Percentiles rank a stretch among this genome's conserved stretches.
Evolutionary conservation across 805 yeast species (phyloP).

Genomic region (Cyberlindnera americana): DNA sequence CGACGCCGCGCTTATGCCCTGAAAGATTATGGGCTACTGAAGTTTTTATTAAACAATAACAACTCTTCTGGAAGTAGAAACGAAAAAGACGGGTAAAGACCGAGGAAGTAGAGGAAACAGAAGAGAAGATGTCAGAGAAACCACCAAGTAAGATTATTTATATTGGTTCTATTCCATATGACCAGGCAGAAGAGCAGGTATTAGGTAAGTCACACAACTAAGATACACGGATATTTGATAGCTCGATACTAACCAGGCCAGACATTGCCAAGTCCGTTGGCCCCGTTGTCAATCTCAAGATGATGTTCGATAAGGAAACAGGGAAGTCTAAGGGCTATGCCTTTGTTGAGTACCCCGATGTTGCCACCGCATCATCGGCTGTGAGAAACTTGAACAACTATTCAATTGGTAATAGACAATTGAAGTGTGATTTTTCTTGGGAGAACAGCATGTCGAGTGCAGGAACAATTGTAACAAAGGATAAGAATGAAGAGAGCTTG

Average conservation of each 20-base stretch:
- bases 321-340: conserved; percentile 92
- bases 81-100: too few relatives aligned
- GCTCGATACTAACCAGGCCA: conserved; percentile 6
- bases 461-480: conserved; percentile 1
- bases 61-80: too few relatives aligned
- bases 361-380: conserved; percentile 86
- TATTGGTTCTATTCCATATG: conserved; percentile 87
- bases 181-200: conserved; percentile 92
- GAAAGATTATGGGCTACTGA: too few relatives aligned
- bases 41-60: background rate
- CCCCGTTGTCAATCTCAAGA: conserved; percentile 70
- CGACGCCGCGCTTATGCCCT: too few relatives aligned
- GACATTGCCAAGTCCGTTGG: conserved; percentile 87
- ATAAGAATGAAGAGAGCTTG: conserved; percentile 24
- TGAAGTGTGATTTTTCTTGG: conserved; percentile 73
- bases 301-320: conserved; percentile 82
- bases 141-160: conserved; percentile 50
- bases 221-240: too few relatives aligned
- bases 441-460: conserved; percentile 35
- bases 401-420: conserved; percentile 63
- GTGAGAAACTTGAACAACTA: conserved; percentile 83
- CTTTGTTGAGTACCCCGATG: conserved; percentile 71
- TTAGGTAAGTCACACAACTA: conserved; percentile 31
- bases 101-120: too few relatives aligned
- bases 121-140: conserved; percentile 13